Percentiles rank a stretch among this genome's conserved stretches.
These are phyloP conservation scores for Saussurea involucrata DNA, from an alignment of 129 eudicot species.

Conservation along the genomic window DNA sequence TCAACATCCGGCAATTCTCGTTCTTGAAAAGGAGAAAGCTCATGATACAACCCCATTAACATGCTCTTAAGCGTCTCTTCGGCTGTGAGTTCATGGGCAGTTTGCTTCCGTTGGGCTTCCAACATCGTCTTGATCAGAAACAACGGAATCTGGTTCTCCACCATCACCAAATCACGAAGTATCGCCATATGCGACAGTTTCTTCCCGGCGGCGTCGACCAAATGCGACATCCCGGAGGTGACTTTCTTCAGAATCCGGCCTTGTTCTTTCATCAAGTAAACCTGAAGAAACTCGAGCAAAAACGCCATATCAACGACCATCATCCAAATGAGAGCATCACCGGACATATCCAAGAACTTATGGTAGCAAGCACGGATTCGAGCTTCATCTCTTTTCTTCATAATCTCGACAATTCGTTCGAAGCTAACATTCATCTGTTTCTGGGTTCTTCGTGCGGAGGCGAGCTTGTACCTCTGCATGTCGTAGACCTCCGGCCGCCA, in stretches of 20 bases:
- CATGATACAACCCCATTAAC: constrained; percentile 43
- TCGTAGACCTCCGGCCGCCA: constrained; percentile 55
- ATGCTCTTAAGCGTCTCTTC: constrained; percentile 31
- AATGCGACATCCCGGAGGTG: constrained; percentile 41
- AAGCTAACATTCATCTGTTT: constrained; percentile 23
- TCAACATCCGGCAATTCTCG: constrained; percentile 9
- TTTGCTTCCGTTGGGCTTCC: constrained; percentile 25
- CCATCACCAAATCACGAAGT: constrained; percentile 57
- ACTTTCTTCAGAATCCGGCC: constrained; percentile 20
- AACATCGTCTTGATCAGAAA: constrained; percentile 36
- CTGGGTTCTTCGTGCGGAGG: constrained; percentile 48
- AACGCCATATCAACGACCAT: constrained; percentile 60
- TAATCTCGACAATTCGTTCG: constrained; percentile 35
- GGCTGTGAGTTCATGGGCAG: constrained; percentile 11
- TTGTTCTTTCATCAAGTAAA: constrained; percentile 25
- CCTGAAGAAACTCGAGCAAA: constrained; percentile 63
- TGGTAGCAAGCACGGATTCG: constrained; percentile 54
- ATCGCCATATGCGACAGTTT: constrained; percentile 51
- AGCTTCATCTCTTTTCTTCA: constrained; percentile 28
- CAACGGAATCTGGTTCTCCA: constrained; percentile 73
- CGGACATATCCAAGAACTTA: constrained; percentile 40
- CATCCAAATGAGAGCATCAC: constrained; percentile 63
- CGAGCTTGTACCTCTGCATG: constrained; percentile 63
- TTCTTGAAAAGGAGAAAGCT: constrained; percentile 57
- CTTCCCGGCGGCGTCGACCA: constrained; percentile 43